phyloP scores from a whole-genome alignment of 345 rosid species.

The Ailanthus altissimus region DNA sequence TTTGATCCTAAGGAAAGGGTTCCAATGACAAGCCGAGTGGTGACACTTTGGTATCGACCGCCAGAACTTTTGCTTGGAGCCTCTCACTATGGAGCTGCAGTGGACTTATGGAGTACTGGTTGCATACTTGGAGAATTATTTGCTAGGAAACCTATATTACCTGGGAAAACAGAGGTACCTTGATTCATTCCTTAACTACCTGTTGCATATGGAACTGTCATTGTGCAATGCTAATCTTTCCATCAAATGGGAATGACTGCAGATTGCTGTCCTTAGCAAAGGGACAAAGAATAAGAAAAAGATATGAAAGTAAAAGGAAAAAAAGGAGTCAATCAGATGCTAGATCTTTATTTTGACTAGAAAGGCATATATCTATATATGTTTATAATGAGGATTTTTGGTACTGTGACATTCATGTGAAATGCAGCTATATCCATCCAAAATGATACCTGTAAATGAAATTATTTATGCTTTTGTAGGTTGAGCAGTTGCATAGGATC shows the following conservation, averaged over 20 bases:
- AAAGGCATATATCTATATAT: neutral
- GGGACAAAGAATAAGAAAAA: neutral
- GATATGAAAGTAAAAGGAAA: neutral
- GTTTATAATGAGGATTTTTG: neutral
- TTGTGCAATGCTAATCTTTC: neutral
- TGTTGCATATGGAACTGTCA: neutral
- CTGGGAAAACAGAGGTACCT: slow-evolving; percentile 93
- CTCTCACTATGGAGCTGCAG: slow-evolving; percentile 73
- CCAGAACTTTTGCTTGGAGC: slow-evolving; percentile 98
- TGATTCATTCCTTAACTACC: slow-evolving; percentile 13
- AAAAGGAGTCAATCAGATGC: neutral
- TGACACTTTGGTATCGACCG: slow-evolving; percentile 98
- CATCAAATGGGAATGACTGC: neutral
- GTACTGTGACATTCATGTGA: neutral
- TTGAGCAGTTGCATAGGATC: slow-evolving; percentile 92
- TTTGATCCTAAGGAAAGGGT: slow-evolving; percentile 56
- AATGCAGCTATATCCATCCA: neutral
- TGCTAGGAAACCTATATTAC: slow-evolving; percentile 79
- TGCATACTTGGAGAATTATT: slow-evolving; percentile 94
- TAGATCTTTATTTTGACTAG: neutral
- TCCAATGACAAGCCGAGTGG: slow-evolving; percentile 90
- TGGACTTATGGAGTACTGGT: slow-evolving; percentile 96
- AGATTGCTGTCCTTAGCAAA: neutral
- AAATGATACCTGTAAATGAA: slow-evolving; percentile 1
- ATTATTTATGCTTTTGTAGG: slow-evolving; percentile 41